Conservation (phyloP, 129 eudicot genomes). For the Rutidosis leptorrhynchoides region DNA sequence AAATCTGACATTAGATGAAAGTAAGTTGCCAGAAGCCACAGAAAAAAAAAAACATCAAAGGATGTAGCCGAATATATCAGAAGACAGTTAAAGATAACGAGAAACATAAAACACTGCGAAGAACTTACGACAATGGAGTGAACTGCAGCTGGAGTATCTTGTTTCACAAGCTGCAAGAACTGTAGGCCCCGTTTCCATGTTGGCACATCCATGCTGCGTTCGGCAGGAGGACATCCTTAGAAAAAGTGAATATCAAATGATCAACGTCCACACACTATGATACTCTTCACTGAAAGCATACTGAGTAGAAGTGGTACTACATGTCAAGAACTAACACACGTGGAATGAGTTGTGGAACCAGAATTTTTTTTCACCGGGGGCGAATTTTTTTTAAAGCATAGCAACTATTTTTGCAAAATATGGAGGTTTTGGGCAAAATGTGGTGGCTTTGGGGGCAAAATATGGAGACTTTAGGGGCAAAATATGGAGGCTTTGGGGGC, state of each 20-base stretch:
- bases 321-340: background rate
- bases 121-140: constrained; percentile 87
- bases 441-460: too few relatives aligned
- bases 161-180: constrained; percentile 69
- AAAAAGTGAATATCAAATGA: constrained; percentile 67
- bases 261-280: constrained; percentile 59
- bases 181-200: constrained; percentile 90
- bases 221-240: constrained; percentile 98
- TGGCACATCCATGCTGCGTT: constrained; percentile 99
- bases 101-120: constrained; percentile 7
- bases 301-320: constrained; percentile 16
- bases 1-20: background rate
- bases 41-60: background rate
- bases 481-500: too few relatives aligned
- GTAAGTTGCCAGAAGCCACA: background rate
- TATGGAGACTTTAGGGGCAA: too few relatives aligned
- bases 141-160: constrained; percentile 86
- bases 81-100: background rate
- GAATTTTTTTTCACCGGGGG: too few relatives aligned
- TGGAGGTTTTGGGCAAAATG: too few relatives aligned
- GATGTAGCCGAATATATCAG: background rate
- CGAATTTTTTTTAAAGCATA: too few relatives aligned
- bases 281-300: constrained; percentile 17
- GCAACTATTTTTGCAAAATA: too few relatives aligned
- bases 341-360: too few relatives aligned